These are phyloP conservation scores for Alternaria gansuensis DNA, from an alignment of 2,329 filamentous ascomycete species.

Conservation along the genomic window DNA sequence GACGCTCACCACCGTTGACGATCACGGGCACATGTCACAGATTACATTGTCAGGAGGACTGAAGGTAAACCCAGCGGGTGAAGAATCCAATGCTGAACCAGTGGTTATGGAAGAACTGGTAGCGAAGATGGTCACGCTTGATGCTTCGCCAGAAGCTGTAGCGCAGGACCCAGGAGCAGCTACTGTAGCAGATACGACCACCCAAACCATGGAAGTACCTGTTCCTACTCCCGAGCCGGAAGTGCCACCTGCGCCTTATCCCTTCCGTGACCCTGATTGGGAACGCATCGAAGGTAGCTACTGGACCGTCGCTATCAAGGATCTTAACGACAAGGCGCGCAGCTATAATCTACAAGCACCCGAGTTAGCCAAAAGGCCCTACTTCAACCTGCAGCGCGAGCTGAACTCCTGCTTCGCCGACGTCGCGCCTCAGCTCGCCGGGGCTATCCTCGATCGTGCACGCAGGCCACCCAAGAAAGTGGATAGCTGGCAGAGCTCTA, in stretches of 20 bases:
- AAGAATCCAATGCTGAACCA: slow-evolving; percentile 12
- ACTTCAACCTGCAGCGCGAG: slow-evolving; percentile 85
- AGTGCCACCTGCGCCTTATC: slow-evolving; percentile 56
- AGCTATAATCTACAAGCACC: slow-evolving; percentile 97
- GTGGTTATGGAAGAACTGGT: slow-evolving; percentile 44
- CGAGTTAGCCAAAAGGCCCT: slow-evolving; percentile 89
- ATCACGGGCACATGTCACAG: slow-evolving; percentile 58
- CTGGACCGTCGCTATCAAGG: slow-evolving; percentile 75
- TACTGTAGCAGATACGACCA: slow-evolving; percentile 19
- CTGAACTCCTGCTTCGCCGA: slow-evolving; percentile 83
- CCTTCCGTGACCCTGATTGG: slow-evolving; percentile 83
- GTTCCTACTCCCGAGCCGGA: slow-evolving; percentile 10
- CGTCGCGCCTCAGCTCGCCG: slow-evolving; percentile 78
- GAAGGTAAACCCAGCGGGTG: slow-evolving; percentile 38
- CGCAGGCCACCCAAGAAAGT: slow-evolving; percentile 55
- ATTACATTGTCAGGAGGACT: slow-evolving; percentile 59
- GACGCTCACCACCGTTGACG: slow-evolving; percentile 56
- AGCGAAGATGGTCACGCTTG: slow-evolving; percentile 31
- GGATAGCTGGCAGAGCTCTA: slow-evolving; percentile 49
- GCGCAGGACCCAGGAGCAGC: slow-evolving; percentile 1
- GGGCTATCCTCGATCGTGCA: slow-evolving; percentile 76
- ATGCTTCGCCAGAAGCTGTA: slow-evolving; percentile 16
- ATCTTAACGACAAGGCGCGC: slow-evolving; percentile 81
- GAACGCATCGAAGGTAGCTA: slow-evolving; percentile 76
- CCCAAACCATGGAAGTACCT: slow-evolving; percentile 28